These are phyloP conservation scores for Sphenostylis stenocarpa DNA, from an alignment of 306 rosid genomes.

Conservation along the genomic window DNA sequence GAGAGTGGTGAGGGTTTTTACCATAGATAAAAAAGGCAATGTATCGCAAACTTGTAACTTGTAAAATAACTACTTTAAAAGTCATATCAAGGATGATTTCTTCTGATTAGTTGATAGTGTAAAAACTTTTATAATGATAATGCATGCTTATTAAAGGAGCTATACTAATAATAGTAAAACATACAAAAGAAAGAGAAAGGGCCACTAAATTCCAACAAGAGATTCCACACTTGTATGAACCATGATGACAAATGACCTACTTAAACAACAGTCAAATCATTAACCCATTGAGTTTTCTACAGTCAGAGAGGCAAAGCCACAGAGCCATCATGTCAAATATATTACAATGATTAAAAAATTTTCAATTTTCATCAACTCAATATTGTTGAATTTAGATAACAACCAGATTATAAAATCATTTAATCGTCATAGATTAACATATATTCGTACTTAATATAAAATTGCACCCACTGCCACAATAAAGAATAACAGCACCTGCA, in stretches of 20 bases:
- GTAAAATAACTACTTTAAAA: not conserved
- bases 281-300: not conserved
- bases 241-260: not conserved
- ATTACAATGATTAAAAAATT: no score
- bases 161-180: no score
- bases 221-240: not conserved
- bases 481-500: not conserved
- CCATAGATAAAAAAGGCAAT: not conserved
- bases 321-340: no score
- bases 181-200: no score
- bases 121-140: not conserved
- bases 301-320: not conserved
- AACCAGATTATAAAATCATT: not conserved
- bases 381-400: not conserved
- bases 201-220: not conserved
- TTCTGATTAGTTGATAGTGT: not conserved
- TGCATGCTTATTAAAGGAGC: not conserved
- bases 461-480: not conserved
- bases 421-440: not conserved
- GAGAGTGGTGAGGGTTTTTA: not conserved
- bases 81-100: not conserved
- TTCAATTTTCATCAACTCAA: not conserved
- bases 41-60: not conserved
- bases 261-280: not conserved
- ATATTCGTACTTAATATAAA: not conserved